Evolutionary conservation across 73 alveolate genomes (phyloP), one percentile per base, ranked within the genome.

Genomic region (Symbiodinium pilosum): DNA sequence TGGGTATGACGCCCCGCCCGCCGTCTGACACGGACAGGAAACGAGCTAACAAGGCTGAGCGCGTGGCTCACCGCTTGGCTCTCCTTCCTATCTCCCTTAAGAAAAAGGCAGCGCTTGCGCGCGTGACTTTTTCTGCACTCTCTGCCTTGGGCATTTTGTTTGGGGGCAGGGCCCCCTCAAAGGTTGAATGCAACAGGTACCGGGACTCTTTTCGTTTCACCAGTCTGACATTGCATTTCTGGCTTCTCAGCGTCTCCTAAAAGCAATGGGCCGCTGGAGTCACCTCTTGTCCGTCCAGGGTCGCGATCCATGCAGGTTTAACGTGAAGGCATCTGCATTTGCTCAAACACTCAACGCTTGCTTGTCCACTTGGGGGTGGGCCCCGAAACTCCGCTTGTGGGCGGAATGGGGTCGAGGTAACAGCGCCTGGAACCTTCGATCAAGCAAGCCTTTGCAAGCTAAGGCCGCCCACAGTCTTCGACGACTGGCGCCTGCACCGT

Each of bases 111-210:
- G 83, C 56, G 54, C 30, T 86, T 2, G 93, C 93, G 0, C 7
- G 83, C 83, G 20, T 40, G 83, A 32, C 56, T 41, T 68, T 86
- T 39, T 44, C 93, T 3, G 56, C 81, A 21, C 44, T 42, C 54
- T n/a, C 42, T 38, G 34, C 84, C 12, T 86, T 81, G 93, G 93
- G 93, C 2, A 83, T 73, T 38, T 38, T 86, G 56, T 51, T 86
- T 44, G 56, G 56, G 32, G 93, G 93, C 26, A 52, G 93, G 20
- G 43, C 40, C 56, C 93, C 93, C 83, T 51, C 83, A 30, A 0
- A 0, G 39, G 28, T 21, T 1, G 83, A 52, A 64, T 3, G 54
- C 20, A 30, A 47, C 12, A n/a, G 42, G 39, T 52, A 44, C 44
- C 12, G 28, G 4, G 38, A 43, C 28, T 40, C 71, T 7, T 86